Conservation (phyloP, 202 grass and related monocot species). For the Carex arenaria region DNA sequence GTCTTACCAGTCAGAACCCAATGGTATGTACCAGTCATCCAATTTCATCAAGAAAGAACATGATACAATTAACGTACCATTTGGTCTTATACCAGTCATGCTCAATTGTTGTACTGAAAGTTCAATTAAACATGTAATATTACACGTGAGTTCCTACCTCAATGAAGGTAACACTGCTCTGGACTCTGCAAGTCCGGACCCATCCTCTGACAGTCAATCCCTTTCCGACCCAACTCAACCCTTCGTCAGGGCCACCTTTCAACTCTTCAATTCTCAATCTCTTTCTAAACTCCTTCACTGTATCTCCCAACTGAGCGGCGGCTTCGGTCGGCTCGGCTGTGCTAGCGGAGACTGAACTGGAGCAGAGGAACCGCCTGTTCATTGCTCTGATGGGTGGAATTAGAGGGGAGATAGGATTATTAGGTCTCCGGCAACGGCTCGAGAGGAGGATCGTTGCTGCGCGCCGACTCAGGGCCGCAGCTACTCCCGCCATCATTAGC, state of each 20-base stretch:
- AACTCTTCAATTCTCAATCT: conserved; percentile 57
- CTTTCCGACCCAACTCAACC: conserved; percentile 56
- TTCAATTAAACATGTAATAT: neutral
- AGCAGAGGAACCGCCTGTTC: conserved; percentile 40
- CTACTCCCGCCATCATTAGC: neutral
- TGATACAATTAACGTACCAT: neutral
- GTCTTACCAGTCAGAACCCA: too few relatives aligned
- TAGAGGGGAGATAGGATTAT: neutral
- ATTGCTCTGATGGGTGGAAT: conserved; percentile 5
- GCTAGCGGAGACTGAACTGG: conserved; percentile 37
- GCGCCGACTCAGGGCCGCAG: conserved; percentile 28
- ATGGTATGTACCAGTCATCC: neutral
- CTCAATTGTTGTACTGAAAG: neutral
- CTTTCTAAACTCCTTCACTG: conserved; percentile 63
- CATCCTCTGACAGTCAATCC: conserved; percentile 66
- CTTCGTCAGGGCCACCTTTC: conserved; percentile 64
- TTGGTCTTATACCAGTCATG: neutral
- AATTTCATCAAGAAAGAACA: neutral
- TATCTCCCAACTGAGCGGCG: conserved; percentile 20
- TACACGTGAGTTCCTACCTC: conserved; percentile 40
- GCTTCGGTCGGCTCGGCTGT: conserved; percentile 3
- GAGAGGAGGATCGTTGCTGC: conserved; percentile 26
- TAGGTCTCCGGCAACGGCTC: conserved; percentile 2
- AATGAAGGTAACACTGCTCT: conserved; percentile 92
- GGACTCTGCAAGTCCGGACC: conserved; percentile 88